Evolutionary conservation across 441 rosid species (phyloP).

Genomic region (Codiaeum variegatum): DNA sequence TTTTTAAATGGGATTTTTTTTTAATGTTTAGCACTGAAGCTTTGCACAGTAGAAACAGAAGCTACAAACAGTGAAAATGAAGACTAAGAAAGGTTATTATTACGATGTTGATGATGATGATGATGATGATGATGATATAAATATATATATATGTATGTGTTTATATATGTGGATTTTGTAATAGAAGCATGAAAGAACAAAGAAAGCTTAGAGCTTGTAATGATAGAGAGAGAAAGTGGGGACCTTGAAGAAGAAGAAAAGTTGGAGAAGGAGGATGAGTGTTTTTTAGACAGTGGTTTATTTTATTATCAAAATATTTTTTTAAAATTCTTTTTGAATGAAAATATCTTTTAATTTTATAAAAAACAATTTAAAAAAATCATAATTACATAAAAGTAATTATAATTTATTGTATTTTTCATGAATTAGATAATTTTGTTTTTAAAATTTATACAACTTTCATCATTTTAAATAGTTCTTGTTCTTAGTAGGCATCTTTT

Average conservation of each 20-base stretch:
- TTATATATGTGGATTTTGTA: conserved; percentile 3
- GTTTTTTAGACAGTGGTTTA: conserved; percentile 18
- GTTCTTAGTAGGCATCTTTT: no score
- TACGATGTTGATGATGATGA: not conserved
- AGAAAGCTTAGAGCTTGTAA: not conserved
- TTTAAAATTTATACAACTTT: no score
- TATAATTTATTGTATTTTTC: no score
- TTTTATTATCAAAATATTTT: no score
- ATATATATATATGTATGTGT: not conserved
- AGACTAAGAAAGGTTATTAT: not conserved
- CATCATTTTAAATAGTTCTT: no score
- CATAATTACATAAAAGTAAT: no score
- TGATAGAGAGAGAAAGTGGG: conserved; percentile 14
- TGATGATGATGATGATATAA: conserved; percentile 5
- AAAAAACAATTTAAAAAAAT: no score
- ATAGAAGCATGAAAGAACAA: conserved; percentile 17
- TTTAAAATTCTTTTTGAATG: no score
- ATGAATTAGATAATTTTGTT: no score
- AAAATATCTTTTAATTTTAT: no score
- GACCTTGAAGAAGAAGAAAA: not conserved
- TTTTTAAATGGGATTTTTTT: no score
- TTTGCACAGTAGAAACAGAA: not conserved
- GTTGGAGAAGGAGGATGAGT: not conserved
- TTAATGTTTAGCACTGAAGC: not conserved
- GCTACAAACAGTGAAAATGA: not conserved